These are phyloP conservation scores for Pestalotiopsis sp. DNA, from an alignment of 2,329 filamentous ascomycete genomes.

Conservation along the genomic window DNA sequence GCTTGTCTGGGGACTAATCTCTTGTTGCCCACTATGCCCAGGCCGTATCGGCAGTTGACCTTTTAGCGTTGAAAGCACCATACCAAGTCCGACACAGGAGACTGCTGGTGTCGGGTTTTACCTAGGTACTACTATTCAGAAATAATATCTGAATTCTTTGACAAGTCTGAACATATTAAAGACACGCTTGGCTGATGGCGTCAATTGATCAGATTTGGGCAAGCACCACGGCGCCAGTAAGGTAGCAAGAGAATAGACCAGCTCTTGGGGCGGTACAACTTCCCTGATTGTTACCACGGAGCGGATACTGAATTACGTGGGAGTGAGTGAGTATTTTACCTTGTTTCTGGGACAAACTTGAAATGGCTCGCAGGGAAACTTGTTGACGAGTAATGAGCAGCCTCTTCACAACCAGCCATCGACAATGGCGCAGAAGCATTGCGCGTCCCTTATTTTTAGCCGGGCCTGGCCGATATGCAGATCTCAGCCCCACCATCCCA, in stretches of 20 bases:
- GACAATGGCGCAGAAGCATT: neutral
- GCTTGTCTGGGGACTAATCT: neutral
- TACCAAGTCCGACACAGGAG: neutral
- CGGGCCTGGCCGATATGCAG: neutral
- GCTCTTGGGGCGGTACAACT: neutral
- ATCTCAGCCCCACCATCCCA: neutral
- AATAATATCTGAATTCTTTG: too few species aligned
- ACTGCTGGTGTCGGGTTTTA: too few species aligned
- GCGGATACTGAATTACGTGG: neutral
- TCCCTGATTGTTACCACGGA: neutral
- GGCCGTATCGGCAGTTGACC: neutral
- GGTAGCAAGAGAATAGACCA: neutral
- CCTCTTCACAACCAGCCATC: neutral
- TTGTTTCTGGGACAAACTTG: neutral
- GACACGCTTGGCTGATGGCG: too few species aligned
- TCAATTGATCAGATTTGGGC: too few species aligned
- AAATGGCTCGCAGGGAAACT: neutral
- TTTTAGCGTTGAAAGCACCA: neutral
- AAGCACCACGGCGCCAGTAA: too few species aligned
- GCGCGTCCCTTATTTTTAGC: slow-evolving; percentile 2
- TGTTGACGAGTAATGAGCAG: neutral
- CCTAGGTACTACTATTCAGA: too few species aligned
- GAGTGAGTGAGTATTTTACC: neutral
- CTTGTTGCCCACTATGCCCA: neutral
- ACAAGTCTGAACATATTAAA: too few species aligned